Evolutionary conservation across 495 filamentous ascomycete genomes (phyloP), one percentile per base, ranked within the genome.

Genomic region (Aspergillus cristatus): DNA sequence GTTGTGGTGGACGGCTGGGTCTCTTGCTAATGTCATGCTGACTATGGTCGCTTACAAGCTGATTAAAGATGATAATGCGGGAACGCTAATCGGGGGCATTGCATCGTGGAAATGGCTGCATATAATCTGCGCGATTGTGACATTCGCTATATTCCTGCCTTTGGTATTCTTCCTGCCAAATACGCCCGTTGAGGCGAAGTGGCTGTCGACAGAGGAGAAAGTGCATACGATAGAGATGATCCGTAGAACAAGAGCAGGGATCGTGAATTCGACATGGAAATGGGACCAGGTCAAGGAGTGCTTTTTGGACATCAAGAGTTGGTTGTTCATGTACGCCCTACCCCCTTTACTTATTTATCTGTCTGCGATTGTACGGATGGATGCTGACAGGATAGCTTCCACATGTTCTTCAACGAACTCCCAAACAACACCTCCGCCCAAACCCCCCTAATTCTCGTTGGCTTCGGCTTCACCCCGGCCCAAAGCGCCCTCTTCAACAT

Each of bases 171-270:
- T 40, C 18, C 29, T 40, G 18, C 38, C 38, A 2, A 40, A 40
- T 22, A 33, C 38, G 0, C 38, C 38, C 3, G 18, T 40, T 29
- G 38, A 40, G 12, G 38, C 38, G 6, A 40, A 28, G 18, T 40
- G 38, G 38, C 38, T 40, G 7, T 40, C 38, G 17, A 31, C 30
- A 8, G 38, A 40, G 10, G 38, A 40, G 13, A 40, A 40, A 13
- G 38, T 40, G 29, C 38, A 40, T 18, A 40, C 38, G n/a, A 40
- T 40, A 6, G 38, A 40, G 38, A 40, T 40, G 3, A 40, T 40
- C 26, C 38, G 38, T 3, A 22, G 33, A 14, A 40, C 38, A 1
- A 28, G 33, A 26, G 29, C 38, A 7, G 38, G 38, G 14, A 31
- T 40, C 1, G 32, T 31, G 7, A 40, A 40, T 14, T 40, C 38